Conservation (phyloP, 1,284 basidiomycete genomes). For the Thecaphora thlaspeos region DNA sequence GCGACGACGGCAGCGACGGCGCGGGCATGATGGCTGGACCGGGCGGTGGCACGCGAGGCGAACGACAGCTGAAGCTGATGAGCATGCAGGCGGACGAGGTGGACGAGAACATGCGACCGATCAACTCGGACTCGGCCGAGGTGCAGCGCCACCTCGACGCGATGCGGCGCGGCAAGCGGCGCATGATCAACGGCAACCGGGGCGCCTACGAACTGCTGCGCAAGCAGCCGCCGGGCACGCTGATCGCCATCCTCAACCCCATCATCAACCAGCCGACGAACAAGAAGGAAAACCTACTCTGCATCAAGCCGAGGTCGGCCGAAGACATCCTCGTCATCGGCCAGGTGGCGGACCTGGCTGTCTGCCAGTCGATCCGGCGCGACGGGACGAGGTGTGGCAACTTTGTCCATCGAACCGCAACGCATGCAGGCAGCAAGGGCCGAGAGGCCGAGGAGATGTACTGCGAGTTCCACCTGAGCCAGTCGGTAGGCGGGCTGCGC, state of each 20-base stretch:
- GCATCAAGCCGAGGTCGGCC: constrained; percentile 78
- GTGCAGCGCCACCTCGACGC: constrained; percentile 9
- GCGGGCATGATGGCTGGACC: constrained; percentile 60
- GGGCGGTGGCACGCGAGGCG: constrained; percentile 65
- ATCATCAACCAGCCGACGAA: constrained; percentile 74
- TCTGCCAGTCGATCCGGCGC: constrained; percentile 69
- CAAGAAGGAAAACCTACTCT: constrained; percentile 69
- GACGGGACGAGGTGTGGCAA: constrained; percentile 78
- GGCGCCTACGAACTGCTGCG: constrained; percentile 87
- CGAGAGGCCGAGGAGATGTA: constrained; percentile 49
- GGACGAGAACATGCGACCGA: constrained; percentile 8
- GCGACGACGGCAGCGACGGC: constrained; percentile 57
- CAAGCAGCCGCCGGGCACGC: constrained; percentile 80
- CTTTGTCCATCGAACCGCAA: constrained; percentile 58
- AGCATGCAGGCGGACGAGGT: constrained; percentile 82
- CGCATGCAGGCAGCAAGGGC: constrained; percentile 3
- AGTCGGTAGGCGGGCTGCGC: constrained; percentile 72
- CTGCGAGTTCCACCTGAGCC: constrained; percentile 85
- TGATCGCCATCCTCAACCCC: constrained; percentile 86
- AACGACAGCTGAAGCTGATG: constrained; percentile 77
- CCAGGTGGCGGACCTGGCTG: constrained; percentile 77
- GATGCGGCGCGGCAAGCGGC: constrained; percentile 58
- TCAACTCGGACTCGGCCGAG: constrained; percentile 14
- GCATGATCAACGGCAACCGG: constrained; percentile 81
- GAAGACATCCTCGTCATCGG: constrained; percentile 81